Base-by-base conservation (phyloP, 1,284 basidiomycete genomes). In the Austroboletus novae-zelandiae region DNA sequence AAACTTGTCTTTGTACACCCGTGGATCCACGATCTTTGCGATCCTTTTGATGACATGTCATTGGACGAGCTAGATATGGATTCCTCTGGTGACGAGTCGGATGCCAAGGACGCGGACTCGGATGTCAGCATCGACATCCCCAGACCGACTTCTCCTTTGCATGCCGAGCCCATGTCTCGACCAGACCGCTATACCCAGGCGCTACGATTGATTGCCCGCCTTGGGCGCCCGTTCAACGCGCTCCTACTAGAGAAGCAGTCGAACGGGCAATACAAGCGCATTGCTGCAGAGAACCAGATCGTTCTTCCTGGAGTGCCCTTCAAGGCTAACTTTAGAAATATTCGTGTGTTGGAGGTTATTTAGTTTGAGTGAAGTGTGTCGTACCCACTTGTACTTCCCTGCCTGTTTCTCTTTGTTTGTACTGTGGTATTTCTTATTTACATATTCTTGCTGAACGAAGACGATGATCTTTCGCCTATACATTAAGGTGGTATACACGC, bases 1-100 rank as follows among this genome's bases (percentile, higher is more conserved):
- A 48, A 35, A 7, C 51, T 57, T 11, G 27, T 48, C 9, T 40
- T 56, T 6, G 48, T 56, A n/a, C 37, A 51, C 34, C 51, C 56
- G 2, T 57, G 55, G 55, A 4, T 57, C 23, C 36, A 1, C 18
- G 51, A 45, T 32, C 48, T 54, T 3, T 1, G 36, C 5, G 47
- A 45, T 29, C 27, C 27, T 2, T 6, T 6, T 23, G 50, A 53
- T 18, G 43, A 20, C 11, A 5, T 17, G 9, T 1, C 25, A n/a
- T n/a, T 6, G 9, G 36, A 39, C 18, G 36, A 39, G 20, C 18
- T 39, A 13, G 36, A 39, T 36, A 15, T 15, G 11, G 34, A 36
- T 10, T n/a, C 34, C 14, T 14, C 7, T 8, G 7, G 2, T 8
- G 34, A 15, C 10, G 31, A 10, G 9, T 2, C 6, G 31, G 31